Evolutionary conservation across 2,329 filamentous ascomycete species (phyloP).

Genomic region (Ciborinia camelliae): DNA sequence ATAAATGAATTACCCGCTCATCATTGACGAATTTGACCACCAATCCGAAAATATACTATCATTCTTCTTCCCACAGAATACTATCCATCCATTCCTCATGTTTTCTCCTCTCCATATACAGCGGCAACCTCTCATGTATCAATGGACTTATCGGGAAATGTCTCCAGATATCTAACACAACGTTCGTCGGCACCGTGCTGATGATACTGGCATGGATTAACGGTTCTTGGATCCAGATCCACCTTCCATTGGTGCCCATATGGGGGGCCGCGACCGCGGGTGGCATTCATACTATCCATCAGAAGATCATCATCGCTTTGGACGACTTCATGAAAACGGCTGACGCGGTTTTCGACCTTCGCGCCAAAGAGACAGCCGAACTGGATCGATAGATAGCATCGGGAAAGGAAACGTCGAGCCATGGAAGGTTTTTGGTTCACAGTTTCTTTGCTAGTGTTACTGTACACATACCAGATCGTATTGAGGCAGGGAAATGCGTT

Average conservation of each 20-base stretch:
- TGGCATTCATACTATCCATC: neutral
- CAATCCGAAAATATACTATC: no score
- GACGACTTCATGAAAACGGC: neutral
- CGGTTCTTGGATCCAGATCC: neutral
- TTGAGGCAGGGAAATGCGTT: neutral
- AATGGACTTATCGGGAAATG: neutral
- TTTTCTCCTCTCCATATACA: no score
- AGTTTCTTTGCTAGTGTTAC: neutral
- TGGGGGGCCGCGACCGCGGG: neutral
- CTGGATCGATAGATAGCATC: neutral
- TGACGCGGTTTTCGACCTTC: accelerated
- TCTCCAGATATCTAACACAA: no score
- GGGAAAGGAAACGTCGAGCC: neutral
- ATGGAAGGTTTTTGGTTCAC: neutral
- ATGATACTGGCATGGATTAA: neutral
- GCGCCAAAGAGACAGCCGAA: neutral
- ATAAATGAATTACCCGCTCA: no score
- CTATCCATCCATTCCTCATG: neutral
- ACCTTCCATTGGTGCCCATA: neutral
- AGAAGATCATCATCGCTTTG: neutral
- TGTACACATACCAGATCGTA: neutral
- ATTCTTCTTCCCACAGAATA: accelerated
- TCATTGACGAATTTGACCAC: no score
- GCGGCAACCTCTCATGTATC: neutral
- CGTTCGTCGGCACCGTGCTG: no score